A percentile compares a stretch with the other conserved stretches of the same genome.
Evolutionary conservation across 106 monocot genomes (phyloP).

Genomic region (Dendrobium officinale): DNA sequence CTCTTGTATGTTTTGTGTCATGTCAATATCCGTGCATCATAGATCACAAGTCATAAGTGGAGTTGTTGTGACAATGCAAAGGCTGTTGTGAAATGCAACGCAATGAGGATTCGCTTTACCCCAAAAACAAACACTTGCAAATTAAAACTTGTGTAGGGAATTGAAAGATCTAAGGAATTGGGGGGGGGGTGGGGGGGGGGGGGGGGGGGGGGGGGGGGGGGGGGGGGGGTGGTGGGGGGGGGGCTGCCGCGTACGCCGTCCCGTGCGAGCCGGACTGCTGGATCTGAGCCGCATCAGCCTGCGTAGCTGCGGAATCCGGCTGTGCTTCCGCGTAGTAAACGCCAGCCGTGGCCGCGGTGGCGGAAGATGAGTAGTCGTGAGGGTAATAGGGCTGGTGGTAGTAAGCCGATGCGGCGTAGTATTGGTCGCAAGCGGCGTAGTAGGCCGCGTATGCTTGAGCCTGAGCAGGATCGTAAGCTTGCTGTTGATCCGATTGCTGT

Average conservation of each 20-base stretch:
- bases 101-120: no score
- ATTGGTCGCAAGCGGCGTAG: neutral
- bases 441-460: conserved; percentile 13
- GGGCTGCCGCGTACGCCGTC: neutral
- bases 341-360: neutral
- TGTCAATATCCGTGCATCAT: no score
- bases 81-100: no score
- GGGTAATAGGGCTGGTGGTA: conserved; percentile 8
- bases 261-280: neutral
- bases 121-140: no score
- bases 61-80: no score
- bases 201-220: no score
- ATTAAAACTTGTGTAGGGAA: no score
- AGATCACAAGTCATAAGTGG: no score
- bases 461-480: conserved; percentile 18
- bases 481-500: conserved; percentile 2
- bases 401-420: conserved; percentile 5
- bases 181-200: no score
- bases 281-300: neutral
- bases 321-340: neutral
- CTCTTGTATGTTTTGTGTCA: no score
- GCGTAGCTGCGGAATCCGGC: neutral
- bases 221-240: no score
- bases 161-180: no score
- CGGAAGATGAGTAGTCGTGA: conserved; percentile 7